Evolutionary conservation across 116 monocot species (phyloP), one percentile per base, ranked within the genome.

Genomic region (Phalaenopsis hybrid): DNA sequence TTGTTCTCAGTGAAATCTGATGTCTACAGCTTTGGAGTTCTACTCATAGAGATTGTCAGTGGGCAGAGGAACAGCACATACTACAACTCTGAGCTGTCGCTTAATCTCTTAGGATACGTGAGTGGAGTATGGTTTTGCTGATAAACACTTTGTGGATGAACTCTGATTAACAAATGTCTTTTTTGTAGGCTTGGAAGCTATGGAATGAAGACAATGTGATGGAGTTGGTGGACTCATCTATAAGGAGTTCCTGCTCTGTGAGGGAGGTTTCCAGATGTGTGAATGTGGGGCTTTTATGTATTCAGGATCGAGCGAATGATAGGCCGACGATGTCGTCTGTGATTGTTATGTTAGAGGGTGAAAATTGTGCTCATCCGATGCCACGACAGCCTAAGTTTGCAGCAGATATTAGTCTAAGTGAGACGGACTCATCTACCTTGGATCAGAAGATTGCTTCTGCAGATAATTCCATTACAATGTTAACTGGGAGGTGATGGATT

Each of bases 1-100:
- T n/a, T 84, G 43, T 84, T 92, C 81, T 92, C 92, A 4, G 87
- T 89, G 20, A 92, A 92, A 50, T 89, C 89, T 18, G 89, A 91
- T 84, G 89, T 91, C 6, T 91, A 82, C 45, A 87, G 91, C 78
- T 89, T 89, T 58, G 89, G 89, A 20, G 91, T 91, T 13, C 82
- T 91, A 69, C 48, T 87, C 5, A 46, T 91, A 11, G 91, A 91
- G 79, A 87, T 89, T 41, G 65, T 91, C 37, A 85, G 87, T 10
- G 87, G 89, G 17, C 85, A 81, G 55, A 85, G 83, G 78, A 85
- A 83, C 68, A 86, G 79, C 31, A 79, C 82, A 37, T 83, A 69
- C 57, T 81, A 82, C 13, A 77, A 80, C 0, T 75, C 85, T 50
- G 82, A 80, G 16, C 51, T 82, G 3, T 79, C 87, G 11, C 37